A percentile compares a stretch with the other conserved stretches of the same genome.
phyloP scores from a whole-genome alignment of 768 basidiomycete species.

The Hygrophorus pudorinus region DNA sequence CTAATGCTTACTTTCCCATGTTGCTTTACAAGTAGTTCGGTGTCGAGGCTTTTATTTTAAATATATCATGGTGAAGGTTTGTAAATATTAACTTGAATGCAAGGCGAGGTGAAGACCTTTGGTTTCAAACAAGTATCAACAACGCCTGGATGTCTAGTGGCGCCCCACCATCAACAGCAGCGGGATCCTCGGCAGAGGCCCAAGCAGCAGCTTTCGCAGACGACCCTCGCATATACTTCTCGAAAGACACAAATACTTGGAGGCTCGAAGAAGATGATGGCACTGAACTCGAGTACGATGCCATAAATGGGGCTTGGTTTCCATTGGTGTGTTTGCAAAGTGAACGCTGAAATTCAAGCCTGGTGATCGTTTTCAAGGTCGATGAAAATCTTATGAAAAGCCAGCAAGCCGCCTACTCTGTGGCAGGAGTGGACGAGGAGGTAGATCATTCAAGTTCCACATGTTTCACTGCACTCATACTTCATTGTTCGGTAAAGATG shows the following conservation, averaged over 20 bases:
- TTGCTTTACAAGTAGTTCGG: constrained; percentile 44
- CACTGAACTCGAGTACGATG: constrained; percentile 84
- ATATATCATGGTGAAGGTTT: background rate
- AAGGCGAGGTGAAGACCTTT: constrained; percentile 8
- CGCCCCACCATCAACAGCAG: constrained; percentile 39
- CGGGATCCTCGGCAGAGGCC: constrained; percentile 43
- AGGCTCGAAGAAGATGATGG: constrained; percentile 86
- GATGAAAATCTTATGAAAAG: constrained; percentile 80
- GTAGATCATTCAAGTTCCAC: constrained; percentile 40
- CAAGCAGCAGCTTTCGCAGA: constrained; percentile 64
- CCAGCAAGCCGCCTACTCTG: constrained; percentile 93
- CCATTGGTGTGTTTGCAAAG: constrained; percentile 53
- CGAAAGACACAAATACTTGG: constrained; percentile 69
- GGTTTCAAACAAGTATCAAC: constrained; percentile 32
- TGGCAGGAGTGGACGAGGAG: constrained; percentile 89
- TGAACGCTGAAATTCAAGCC: background rate
- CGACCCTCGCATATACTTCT: constrained; percentile 79
- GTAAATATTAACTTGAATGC: too few species aligned
- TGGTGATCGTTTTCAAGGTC: constrained; percentile 36
- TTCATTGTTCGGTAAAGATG: constrained; percentile 44
- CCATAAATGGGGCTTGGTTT: constrained; percentile 67
- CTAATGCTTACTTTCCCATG: constrained; percentile 81
- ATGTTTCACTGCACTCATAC: background rate
- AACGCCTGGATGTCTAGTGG: constrained; percentile 27
- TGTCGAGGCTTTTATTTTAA: background rate